Conservation (phyloP, 2,329 filamentous ascomycete species). For the Cladosporium oxysporum region DNA sequence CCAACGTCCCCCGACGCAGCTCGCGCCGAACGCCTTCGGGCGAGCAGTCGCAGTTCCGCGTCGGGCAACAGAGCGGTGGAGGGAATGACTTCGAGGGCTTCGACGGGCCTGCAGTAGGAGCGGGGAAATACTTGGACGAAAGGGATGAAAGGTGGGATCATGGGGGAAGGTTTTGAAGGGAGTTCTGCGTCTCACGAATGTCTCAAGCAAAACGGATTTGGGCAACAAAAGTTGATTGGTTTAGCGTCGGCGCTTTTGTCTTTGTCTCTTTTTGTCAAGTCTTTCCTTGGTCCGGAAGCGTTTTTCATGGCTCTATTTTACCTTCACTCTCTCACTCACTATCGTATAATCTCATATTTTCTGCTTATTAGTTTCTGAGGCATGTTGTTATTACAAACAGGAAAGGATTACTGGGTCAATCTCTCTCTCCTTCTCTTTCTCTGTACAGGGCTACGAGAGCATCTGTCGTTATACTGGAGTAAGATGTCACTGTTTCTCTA, state of each 20-base stretch:
- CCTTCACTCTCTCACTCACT: neutral
- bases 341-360: neutral
- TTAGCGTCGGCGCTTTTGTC: conserved; percentile 8
- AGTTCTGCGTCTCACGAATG: no score
- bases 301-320: neutral
- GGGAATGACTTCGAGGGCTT: conserved; percentile 29
- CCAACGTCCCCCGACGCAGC: conserved; percentile 30
- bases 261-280: no score
- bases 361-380: neutral
- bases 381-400: neutral
- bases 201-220: no score
- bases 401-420: neutral
- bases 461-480: no score
- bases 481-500: no score
- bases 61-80: neutral
- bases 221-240: neutral
- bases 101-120: conserved; percentile 21
- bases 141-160: neutral
- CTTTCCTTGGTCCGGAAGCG: no score
- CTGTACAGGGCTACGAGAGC: no score
- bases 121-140: neutral
- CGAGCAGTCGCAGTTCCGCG: conserved; percentile 2
- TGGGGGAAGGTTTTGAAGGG: conserved; percentile 3
- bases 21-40: conserved; percentile 29
- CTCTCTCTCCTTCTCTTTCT: neutral